Percentiles rank a stretch among this genome's conserved stretches.
Conservation (phyloP, 2,329 filamentous ascomycete genomes). For the Periconia sp. region DNA sequence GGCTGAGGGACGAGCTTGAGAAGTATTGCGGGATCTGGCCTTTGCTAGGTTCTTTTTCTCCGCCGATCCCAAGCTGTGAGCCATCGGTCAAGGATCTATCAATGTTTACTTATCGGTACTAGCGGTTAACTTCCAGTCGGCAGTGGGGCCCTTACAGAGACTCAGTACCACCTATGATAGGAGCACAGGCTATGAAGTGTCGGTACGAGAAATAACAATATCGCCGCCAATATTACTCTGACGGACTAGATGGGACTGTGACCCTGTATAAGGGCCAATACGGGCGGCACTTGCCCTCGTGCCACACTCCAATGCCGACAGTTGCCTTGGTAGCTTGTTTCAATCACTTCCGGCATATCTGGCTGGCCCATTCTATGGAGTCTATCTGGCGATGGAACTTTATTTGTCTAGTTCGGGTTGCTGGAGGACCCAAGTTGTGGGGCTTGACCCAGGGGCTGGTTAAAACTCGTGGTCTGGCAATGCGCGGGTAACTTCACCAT, state of each 20-base stretch:
- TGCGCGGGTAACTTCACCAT: constrained; percentile 21
- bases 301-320: constrained; percentile 21
- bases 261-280: constrained; percentile 23
- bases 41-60: neutral
- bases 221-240: constrained; percentile 26
- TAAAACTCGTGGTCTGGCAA: constrained; percentile 32
- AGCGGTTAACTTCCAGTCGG: too few species aligned
- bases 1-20: neutral
- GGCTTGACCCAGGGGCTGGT: constrained; percentile 28
- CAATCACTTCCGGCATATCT: constrained; percentile 21
- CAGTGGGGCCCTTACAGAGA: neutral
- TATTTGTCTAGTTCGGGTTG: constrained; percentile 7
- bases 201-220: constrained; percentile 17
- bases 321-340: constrained; percentile 16
- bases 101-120: too few species aligned
- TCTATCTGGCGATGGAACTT: constrained; percentile 24
- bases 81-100: neutral
- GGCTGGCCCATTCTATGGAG: constrained; percentile 17
- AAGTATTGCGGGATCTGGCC: neutral
- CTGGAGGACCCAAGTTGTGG: constrained; percentile 22
- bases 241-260: constrained; percentile 21
- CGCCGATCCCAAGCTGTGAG: neutral
- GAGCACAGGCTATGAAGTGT: constrained; percentile 2
- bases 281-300: constrained; percentile 31
- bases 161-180: constrained; percentile 1